Base-by-base conservation (phyloP, 768 basidiomycete species). In the Tremella mesenterica region DNA sequence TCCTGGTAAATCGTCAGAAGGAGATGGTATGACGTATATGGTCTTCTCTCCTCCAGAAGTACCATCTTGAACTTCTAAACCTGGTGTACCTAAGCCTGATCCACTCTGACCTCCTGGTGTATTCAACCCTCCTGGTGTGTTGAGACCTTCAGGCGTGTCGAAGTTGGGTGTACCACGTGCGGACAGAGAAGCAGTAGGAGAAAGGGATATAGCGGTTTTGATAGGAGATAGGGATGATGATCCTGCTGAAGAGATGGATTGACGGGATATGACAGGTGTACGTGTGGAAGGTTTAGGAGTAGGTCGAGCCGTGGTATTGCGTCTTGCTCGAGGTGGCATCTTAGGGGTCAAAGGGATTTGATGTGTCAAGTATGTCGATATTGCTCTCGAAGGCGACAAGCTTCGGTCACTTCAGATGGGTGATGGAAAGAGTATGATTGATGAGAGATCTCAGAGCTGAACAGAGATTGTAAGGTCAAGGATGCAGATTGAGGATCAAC, bases 201-300 rank as follows among this genome's bases (percentile, higher is more conserved):
- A 29, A 43, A 16, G 23, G 10, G 36, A 36, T 20, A 36, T 27
- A 16, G 52, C 48, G 7, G 61, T 59, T 52, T 59, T 59, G 26
- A 54, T 36, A 5, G 61, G 61, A 13, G 61, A 63, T 9, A 63
- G 53, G 13, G 61, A 54, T 6, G 61, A 63, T 5, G 61, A 59
- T 14, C 51, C 61, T 10, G 26, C 20, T 13, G 52, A 46, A 1
- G 52, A 54, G 14, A 45, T 16, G 12, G 52, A n/a, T n/a, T n/a
- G n/a, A n/a, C n/a, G n/a, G n/a, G n/a, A n/a, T n/a, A n/a, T n/a
- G n/a, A n/a, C n/a, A n/a, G n/a, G n/a, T n/a, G n/a, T n/a, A n/a
- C n/a, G n/a, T n/a, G 38, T 18, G 38, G 38, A 18, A 16, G 38
- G n/a, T 5, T 5, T 41, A 12, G 47, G 29, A n/a, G 26, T 9